phyloP scores from a whole-genome alignment of 495 filamentous ascomycete species.

The Aspergillus carlsbadensis region DNA sequence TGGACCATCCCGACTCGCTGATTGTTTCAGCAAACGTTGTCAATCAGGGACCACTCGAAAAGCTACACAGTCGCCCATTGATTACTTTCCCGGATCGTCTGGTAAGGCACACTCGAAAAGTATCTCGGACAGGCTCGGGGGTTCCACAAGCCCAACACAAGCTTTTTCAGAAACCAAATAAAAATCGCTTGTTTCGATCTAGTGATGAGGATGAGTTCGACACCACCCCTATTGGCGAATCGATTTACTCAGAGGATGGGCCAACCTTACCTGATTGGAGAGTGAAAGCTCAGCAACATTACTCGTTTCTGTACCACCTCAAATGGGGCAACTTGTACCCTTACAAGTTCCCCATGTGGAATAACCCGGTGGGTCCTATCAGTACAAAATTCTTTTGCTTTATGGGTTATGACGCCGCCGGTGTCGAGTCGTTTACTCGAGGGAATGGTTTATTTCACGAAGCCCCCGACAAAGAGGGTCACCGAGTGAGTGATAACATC shows the following conservation, averaged over 20 bases:
- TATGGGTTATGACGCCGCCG: constrained; percentile 39
- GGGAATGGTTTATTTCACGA: constrained; percentile 3
- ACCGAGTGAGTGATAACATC: constrained; percentile 22
- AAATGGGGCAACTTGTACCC: constrained; percentile 40
- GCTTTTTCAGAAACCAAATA: constrained; percentile 31
- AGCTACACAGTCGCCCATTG: constrained; percentile 35
- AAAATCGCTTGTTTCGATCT: constrained; percentile 33
- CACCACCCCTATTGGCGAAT: constrained; percentile 31
- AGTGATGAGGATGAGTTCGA: constrained; percentile 20
- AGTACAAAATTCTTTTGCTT: constrained; percentile 50
- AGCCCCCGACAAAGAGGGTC: constrained; percentile 5
- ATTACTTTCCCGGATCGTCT: constrained; percentile 39
- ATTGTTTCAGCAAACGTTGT: constrained; percentile 55
- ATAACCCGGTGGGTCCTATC: constrained; percentile 41
- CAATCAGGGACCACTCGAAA: constrained; percentile 38
- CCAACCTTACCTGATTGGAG: constrained; percentile 46
- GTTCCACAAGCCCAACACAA: constrained; percentile 11
- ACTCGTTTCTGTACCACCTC: constrained; percentile 53
- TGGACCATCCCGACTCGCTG: constrained; percentile 44
- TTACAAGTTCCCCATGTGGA: constrained; percentile 55
- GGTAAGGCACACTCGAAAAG: too few species aligned
- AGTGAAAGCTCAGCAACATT: constrained; percentile 53
- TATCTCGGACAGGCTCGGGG: constrained; percentile 25
- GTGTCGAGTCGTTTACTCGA: constrained; percentile 17
- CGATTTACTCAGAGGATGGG: constrained; percentile 31